Conservation (phyloP, 352 stramenopile species). For the Globisporangium cylindrosporum region DNA sequence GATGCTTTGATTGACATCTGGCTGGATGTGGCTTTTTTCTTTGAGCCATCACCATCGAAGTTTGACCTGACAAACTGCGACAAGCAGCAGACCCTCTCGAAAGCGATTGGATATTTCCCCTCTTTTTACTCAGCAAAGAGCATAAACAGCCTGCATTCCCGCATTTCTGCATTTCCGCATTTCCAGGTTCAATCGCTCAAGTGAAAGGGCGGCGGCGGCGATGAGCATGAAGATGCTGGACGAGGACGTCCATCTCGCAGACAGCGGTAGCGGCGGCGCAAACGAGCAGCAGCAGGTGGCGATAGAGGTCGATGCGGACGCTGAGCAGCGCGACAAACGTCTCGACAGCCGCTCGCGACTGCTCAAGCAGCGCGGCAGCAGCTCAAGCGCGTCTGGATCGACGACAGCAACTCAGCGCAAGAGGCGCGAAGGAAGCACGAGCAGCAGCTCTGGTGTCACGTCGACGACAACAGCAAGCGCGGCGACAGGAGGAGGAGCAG, state of each 20-base stretch:
- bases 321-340: constrained; percentile 1
- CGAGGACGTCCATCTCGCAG: constrained; percentile 19
- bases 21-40: background rate
- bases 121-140: background rate
- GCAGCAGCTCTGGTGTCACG: constrained; percentile 1
- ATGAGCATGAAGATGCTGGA: constrained; percentile 41
- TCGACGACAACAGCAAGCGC: background rate
- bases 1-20: background rate
- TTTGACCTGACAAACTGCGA: background rate
- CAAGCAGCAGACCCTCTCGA: background rate
- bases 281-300: background rate
- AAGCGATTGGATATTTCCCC: constrained; percentile 14
- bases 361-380: constrained; percentile 22
- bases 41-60: background rate
- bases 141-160: background rate
- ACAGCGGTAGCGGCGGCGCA: background rate
- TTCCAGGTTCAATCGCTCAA: background rate
- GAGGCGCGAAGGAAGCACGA: constrained; percentile 12
- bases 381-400: constrained; percentile 12
- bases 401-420: constrained; percentile 7
- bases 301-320: background rate
- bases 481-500: background rate
- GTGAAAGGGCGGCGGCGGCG: background rate
- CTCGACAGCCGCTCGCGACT: constrained; percentile 21
- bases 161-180: background rate